Base-by-base conservation (phyloP, 2,329 filamentous ascomycete genomes). In the Achaetomium macrosporum region DNA sequence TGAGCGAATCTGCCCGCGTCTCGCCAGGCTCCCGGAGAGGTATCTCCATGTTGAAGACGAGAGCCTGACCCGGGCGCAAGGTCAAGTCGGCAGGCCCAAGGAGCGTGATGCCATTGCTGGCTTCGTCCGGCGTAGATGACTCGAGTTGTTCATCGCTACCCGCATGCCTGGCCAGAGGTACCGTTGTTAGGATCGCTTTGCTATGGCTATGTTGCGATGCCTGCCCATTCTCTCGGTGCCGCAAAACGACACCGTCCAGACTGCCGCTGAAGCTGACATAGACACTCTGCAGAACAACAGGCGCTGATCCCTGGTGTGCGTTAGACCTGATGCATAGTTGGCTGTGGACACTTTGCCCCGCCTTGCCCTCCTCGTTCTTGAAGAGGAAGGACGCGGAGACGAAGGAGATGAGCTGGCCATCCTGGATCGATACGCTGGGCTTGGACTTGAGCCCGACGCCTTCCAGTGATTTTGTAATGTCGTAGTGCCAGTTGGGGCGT, bases 21-120 rank as follows among this genome's bases (percentile, higher is more conserved):
- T 88, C 81, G n/a, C 90, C 90, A 2, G 90, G 82, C 68, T 96
- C 91, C 54, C 90, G 83, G 15, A 96, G 77, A 2, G 85, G 81
- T 53, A 90, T 79, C 9, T 77, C 79, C 61, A 96, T 76, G 60
- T 87, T 82, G 57, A 88, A 85, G 1, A 91, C 80, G 49, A 80
- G 82, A 9, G 77, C 86, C 56, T 87, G 79, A 0, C 83, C 83
- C 13, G 90, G 80, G 11, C 70, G 68, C 41, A 96, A 69, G 0
- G 76, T 82, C 50, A 96, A 69, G 65, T 91, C 76, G 9, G 79
- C 77, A 11, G 70, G 63, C 1, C 86, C 86, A 10, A 51, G 19
- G 25, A 65, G 51, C 1, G 47, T 53, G 16, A 59, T 36, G 15
- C 41, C 50, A n/a, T 39, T 53, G 39, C 25, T 39, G 6, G 58